Evolutionary conservation across 768 basidiomycete genomes (phyloP).

Genomic region (Hypsizygus marmoreus): DNA sequence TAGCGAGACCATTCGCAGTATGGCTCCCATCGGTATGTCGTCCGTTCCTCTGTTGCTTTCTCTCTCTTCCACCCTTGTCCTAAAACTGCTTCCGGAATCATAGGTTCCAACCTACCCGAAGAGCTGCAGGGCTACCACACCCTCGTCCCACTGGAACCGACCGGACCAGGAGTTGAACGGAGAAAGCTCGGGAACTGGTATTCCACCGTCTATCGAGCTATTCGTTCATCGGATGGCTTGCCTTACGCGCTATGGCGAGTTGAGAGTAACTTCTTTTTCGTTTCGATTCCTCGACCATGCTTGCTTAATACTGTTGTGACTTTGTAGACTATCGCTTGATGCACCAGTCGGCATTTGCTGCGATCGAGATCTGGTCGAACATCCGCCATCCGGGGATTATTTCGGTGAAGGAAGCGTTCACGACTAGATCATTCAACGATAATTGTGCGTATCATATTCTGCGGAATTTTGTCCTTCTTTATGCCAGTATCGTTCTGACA

Average conservation of each 20-base stretch:
- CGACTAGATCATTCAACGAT: constrained; percentile 89
- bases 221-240: constrained; percentile 72
- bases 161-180: constrained; percentile 48
- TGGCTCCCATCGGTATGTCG: constrained; percentile 37
- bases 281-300: constrained; percentile 7
- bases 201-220: constrained; percentile 83
- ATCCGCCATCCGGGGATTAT: constrained; percentile 88
- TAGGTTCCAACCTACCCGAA: constrained; percentile 69
- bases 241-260: constrained; percentile 80
- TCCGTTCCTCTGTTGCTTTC: neutral
- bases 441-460: constrained; percentile 62
- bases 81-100: constrained; percentile 31
- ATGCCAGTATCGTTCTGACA: too few relatives aligned
- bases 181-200: constrained; percentile 85
- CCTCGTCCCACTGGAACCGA: constrained; percentile 74
- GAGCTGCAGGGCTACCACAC: constrained; percentile 92
- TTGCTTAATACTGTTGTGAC: constrained; percentile 8
- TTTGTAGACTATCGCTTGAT: constrained; percentile 76
- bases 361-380: constrained; percentile 84
- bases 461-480: too few relatives aligned
- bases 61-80: neutral
- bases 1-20: constrained; percentile 69
- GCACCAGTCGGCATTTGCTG: constrained; percentile 77
- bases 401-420: constrained; percentile 88
- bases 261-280: constrained; percentile 69